phyloP scores from a whole-genome alignment of 2,329 filamentous ascomycete genomes.

The Aspergillus floridensis region DNA sequence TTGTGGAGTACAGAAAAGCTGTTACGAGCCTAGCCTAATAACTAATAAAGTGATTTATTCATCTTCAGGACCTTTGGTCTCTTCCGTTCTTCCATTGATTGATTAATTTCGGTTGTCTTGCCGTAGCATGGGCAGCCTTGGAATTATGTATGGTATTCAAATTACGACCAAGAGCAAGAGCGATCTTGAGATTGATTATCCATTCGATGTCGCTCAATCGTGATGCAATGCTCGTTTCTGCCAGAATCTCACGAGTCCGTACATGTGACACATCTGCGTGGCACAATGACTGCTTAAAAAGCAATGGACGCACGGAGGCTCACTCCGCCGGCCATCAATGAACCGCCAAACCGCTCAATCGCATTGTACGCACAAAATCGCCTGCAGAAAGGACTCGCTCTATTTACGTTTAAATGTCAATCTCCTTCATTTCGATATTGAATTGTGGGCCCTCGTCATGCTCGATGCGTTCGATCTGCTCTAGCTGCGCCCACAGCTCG shows the following conservation, averaged over 20 bases:
- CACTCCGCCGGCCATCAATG: too few species aligned
- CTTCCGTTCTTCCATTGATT: background rate
- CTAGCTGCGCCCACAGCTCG: conserved; percentile 65
- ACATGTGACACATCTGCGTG: too few species aligned
- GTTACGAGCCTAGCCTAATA: conserved; percentile 12
- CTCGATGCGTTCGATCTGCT: conserved; percentile 40
- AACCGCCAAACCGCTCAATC: background rate
- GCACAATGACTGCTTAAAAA: too few species aligned
- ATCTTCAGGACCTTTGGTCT: conserved; percentile 3
- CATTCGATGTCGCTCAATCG: too few species aligned
- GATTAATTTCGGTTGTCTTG: background rate
- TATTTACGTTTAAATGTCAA: background rate
- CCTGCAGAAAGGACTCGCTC: background rate
- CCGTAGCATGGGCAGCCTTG: background rate
- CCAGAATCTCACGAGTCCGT: too few species aligned
- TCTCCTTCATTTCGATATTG: conserved; percentile 19
- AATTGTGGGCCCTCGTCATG: conserved; percentile 35
- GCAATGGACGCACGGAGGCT: too few species aligned
- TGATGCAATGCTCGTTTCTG: too few species aligned
- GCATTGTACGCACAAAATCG: background rate
- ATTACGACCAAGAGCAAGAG: too few species aligned
- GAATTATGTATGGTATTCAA: too few species aligned
- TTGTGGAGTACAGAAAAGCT: conserved; percentile 16
- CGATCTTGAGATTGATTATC: too few species aligned
- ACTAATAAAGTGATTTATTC: conserved; percentile 7